Base-by-base conservation (phyloP, 805 yeast genomes). In the Ogataea philodendri region DNA sequence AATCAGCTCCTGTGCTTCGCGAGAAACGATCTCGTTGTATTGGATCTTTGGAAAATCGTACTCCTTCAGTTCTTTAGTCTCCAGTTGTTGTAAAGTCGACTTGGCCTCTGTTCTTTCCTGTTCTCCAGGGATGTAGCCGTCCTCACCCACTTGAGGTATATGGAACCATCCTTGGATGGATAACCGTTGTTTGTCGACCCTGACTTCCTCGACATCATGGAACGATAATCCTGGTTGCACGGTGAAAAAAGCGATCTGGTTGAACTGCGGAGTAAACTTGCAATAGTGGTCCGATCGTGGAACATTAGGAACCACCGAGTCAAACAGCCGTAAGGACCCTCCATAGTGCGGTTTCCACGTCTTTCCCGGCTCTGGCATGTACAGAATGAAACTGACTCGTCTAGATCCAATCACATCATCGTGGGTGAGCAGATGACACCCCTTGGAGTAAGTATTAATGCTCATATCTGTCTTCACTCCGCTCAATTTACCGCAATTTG, bases 111-210 rank as follows among this genome's bases (percentile, higher is more conserved):
- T 78, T 22, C 67, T 75, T 52, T 81, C 90, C 57, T 86, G 88
- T 55, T 87, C 96, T 5, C 94, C 95, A 22, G 76, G 77, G 13
- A 78, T 72, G 53, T 60, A 90, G 0, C 97, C 97, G 21, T 74
- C 78, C 61, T 93, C 99, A 7, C 95, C 97, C 8, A 65, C 66
- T 57, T 93, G 97, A 3, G 99, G 99, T 34, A 89, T 85, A 60
- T 93, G 99, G 57, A 90, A 94, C 99, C 99, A 94, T 1, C 99
- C 99, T 54, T 93, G 96, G 42, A 93, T 86, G 1, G 96, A 85
- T 22, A 93, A 66, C 54, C 99, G 72, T 45, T 88, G 95, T 55
- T 82, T 85, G 54, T 89, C 95, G 2, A 81, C 95, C 42, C 81
- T 74, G 1, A 94, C 98, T 59, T 93, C 98, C 63, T 94, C 97